Conservation (phyloP, 2,329 filamentous ascomycete species). For the Sordariomycetes sp. region DNA sequence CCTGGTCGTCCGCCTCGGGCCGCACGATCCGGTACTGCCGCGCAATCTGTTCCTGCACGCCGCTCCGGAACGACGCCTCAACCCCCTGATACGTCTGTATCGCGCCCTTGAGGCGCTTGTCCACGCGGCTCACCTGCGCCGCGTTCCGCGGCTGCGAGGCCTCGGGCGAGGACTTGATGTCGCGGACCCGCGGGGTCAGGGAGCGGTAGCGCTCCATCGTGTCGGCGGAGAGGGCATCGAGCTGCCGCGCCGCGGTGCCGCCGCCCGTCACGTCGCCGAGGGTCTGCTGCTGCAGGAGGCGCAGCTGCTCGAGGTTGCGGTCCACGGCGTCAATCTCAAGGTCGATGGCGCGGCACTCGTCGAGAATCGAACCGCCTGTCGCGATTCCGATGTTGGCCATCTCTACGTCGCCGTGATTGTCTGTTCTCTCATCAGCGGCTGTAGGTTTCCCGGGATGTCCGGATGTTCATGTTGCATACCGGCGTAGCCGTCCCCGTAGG, state of each 20-base stretch:
- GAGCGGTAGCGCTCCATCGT: constrained; percentile 75
- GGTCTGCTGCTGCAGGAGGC: constrained; percentile 55
- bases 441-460: background rate
- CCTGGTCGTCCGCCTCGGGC: constrained; percentile 64
- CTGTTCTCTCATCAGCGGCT: constrained; percentile 1
- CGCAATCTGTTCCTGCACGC: constrained; percentile 70
- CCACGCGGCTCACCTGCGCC: constrained; percentile 68
- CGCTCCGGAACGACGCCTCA: constrained; percentile 68
- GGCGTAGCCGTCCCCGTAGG: background rate
- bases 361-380: constrained; percentile 68
- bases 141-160: constrained; percentile 60
- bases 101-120: constrained; percentile 65
- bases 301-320: constrained; percentile 56
- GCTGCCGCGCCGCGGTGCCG: constrained; percentile 50
- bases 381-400: constrained; percentile 34
- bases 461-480: background rate
- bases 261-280: constrained; percentile 59
- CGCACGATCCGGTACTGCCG: constrained; percentile 84
- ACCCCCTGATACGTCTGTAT: constrained; percentile 72
- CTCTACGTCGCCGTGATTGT: constrained; percentile 5
- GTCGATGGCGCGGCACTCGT: constrained; percentile 74
- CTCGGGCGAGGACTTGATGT: constrained; percentile 70
- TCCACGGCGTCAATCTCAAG: constrained; percentile 64
- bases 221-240: constrained; percentile 61
- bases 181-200: constrained; percentile 66